phyloP scores from a whole-genome alignment of 495 filamentous ascomycete genomes.

The Podospora sp. region DNA sequence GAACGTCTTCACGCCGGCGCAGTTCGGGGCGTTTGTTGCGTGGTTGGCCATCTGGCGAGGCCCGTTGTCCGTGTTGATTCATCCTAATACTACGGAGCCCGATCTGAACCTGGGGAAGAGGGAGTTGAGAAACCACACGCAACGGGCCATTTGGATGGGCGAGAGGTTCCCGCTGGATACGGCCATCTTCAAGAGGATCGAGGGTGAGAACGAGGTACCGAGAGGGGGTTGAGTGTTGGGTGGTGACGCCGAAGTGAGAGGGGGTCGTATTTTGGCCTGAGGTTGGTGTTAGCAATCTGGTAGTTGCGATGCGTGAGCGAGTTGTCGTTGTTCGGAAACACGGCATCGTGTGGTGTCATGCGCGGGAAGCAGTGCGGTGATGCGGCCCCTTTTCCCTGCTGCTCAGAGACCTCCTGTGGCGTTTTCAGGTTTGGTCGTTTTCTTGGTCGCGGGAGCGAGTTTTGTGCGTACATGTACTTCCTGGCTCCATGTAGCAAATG shows the following conservation, averaged over 20 bases:
- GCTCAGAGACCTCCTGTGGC: background rate
- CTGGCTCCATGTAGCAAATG: too few species aligned
- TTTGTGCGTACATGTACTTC: background rate
- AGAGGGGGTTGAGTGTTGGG: background rate
- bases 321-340: background rate
- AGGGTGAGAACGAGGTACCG: background rate
- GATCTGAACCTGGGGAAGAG: conserved; percentile 39
- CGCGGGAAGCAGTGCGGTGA: too few species aligned
- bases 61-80: conserved; percentile 75
- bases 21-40: conserved; percentile 84
- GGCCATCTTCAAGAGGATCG: conserved; percentile 54
- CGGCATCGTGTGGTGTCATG: background rate
- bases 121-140: conserved; percentile 67
- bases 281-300: background rate
- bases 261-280: background rate
- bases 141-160: conserved; percentile 85
- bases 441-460: background rate
- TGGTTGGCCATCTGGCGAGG: conserved; percentile 87
- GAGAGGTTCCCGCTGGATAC: conserved; percentile 70
- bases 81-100: conserved; percentile 70
- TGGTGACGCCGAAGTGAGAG: background rate
- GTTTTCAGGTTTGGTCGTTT: background rate
- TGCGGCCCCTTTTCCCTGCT: background rate
- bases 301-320: background rate
- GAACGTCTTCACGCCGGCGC: conserved; percentile 78